A percentile compares a stretch with the other conserved stretches of the same genome.
Evolutionary conservation across 148 eudicot species (phyloP).

Genomic region (Nepenthes mirabilis): DNA sequence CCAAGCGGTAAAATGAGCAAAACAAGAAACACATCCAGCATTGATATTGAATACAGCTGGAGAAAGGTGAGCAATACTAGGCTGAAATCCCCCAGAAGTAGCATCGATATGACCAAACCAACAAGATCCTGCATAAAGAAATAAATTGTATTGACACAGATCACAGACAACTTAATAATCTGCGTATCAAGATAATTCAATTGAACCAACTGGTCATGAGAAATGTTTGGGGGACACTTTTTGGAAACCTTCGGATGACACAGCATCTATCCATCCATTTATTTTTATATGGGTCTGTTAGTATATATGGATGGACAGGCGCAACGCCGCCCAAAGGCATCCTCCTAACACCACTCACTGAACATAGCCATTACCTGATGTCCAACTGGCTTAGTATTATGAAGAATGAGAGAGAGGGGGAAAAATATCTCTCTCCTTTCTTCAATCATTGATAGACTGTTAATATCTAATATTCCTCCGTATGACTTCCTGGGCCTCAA

Average conservation of each 20-base stretch:
- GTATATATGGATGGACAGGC: not conserved
- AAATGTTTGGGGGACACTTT: no score
- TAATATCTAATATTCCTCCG: constrained; percentile 53
- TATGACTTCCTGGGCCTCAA: constrained; percentile 35
- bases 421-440: constrained; percentile 65
- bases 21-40: constrained; percentile 63
- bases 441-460: constrained; percentile 48
- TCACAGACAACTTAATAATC: no score
- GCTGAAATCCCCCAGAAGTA: constrained; percentile 87
- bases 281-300: no score
- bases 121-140: constrained; percentile 88
- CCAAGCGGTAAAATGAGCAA: constrained; percentile 78
- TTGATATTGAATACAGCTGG: constrained; percentile 86
- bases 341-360: no score
- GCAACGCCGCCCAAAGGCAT: not conserved
- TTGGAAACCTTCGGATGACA: no score
- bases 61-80: constrained; percentile 91
- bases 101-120: constrained; percentile 86
- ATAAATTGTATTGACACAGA: not conserved
- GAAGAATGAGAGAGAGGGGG: constrained; percentile 70
- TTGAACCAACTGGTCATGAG: no score
- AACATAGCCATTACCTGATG: constrained; percentile 56
- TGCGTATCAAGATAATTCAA: no score
- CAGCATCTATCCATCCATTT: no score
- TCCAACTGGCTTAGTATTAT: constrained; percentile 93